A percentile compares a stretch with the other conserved stretches of the same genome.
Evolutionary conservation across 169 alveolate genomes (phyloP).

Genomic region (Cryptosporidium xiaoi): DNA sequence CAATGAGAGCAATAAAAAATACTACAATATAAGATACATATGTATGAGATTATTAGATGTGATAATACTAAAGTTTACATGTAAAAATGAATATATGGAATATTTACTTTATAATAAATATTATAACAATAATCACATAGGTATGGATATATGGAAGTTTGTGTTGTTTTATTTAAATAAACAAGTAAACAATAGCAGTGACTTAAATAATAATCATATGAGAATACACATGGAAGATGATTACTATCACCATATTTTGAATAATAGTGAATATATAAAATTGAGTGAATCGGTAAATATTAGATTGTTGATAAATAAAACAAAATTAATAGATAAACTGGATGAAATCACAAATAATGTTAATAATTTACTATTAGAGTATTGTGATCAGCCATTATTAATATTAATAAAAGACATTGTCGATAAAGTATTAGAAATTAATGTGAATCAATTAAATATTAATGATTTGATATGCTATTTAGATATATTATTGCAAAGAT

Average conservation of each 20-base stretch:
- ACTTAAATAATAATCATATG: conserved; percentile 9
- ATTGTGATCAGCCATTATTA: conserved; percentile 35
- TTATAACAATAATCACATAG: not conserved
- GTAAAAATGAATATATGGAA: not conserved
- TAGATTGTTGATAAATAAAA: not conserved
- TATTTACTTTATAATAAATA: conserved; percentile 18
- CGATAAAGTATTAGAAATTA: conserved; percentile 14
- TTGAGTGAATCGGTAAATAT: not conserved
- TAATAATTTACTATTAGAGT: conserved; percentile 6
- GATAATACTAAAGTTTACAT: conserved; percentile 1
- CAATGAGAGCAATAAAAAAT: not conserved
- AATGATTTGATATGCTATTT: conserved; percentile 23
- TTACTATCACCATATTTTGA: not conserved
- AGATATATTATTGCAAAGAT: conserved; percentile 28
- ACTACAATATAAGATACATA: conserved; percentile 13
- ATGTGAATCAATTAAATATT: not conserved
- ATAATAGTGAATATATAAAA: not conserved
- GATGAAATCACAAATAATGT: not conserved
- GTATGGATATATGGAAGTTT: conserved; percentile 11
- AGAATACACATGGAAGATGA: conserved; percentile 20
- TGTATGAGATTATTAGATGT: conserved; percentile 31
- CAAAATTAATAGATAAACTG: conserved; percentile 7
- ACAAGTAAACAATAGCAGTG: not conserved
- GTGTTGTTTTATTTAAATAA: conserved; percentile 18
- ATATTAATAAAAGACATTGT: conserved; percentile 25